These are phyloP conservation scores for Aspergillus sp. DNA, from an alignment of 2,329 filamentous ascomycete genomes.

Conservation along the genomic window DNA sequence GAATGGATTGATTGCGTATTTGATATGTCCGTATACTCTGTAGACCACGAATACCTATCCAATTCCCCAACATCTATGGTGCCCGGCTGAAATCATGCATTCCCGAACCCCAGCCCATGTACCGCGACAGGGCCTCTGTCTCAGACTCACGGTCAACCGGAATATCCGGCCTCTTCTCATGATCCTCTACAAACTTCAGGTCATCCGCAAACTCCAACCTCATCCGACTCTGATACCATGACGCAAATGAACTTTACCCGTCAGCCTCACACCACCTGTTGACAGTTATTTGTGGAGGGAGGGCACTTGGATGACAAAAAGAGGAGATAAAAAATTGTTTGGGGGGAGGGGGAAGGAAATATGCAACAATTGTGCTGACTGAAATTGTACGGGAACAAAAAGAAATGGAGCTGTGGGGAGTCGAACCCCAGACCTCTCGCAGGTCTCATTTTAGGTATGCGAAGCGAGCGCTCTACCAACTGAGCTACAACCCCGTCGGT, in stretches of 20 bases:
- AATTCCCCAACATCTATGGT: not conserved
- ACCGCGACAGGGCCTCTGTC: slow-evolving; percentile 43
- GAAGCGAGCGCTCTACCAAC: slow-evolving; percentile 1
- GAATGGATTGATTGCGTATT: too few relatives aligned
- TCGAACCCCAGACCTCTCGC: slow-evolving; percentile 1
- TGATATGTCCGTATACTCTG: not conserved
- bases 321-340: too few relatives aligned
- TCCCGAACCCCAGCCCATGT: slow-evolving; percentile 60
- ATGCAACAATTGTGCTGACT: too few relatives aligned
- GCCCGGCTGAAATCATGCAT: slow-evolving; percentile 61
- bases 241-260: too few relatives aligned
- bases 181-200: slow-evolving; percentile 46
- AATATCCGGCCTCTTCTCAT: slow-evolving; percentile 46
- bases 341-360: too few relatives aligned
- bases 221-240: too few relatives aligned
- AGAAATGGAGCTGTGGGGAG: not conserved
- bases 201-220: slow-evolving; percentile 55
- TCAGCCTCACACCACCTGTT: too few relatives aligned
- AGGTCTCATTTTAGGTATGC: not conserved
- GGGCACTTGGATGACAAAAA: too few relatives aligned
- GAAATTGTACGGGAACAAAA: not conserved
- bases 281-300: too few relatives aligned
- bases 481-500: not conserved
- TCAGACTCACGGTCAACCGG: slow-evolving; percentile 50
- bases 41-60: not conserved